Evolutionary conservation across 306 rosid genomes (phyloP), one percentile per base, ranked within the genome.

Genomic region (Lathyrus aphaca): DNA sequence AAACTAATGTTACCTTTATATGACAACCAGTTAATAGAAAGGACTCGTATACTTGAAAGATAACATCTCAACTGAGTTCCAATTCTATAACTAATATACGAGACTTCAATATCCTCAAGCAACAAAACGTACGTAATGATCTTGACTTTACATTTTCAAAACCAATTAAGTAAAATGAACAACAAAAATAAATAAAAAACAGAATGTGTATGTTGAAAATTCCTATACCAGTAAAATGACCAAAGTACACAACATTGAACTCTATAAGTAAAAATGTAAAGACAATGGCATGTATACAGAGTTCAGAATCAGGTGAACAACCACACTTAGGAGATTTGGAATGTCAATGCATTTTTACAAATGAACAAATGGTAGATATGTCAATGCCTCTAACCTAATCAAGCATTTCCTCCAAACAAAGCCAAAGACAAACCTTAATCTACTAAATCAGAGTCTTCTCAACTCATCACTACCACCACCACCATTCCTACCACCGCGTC

Each of bases 341-440:
- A 71, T 74, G 55, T 70, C 65, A 74, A 38, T 70, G 82, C 75
- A 82, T 82, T 66, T 82, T 60, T 74, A 71, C 86, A 82, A 49
- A 60, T 60, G 65, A 77, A 70, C 43, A 54, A 65, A 59, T 16
- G 45, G 37, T 38, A 71, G 62, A 78, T 82, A 71, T 70, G 16
- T n/a, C 58, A 43, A 65, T 55, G n/a, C 59, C 76, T 61, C 76
- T 68, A 29, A 56, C 62, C 62, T 64, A 56, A 67, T 30, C 37
- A 73, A 73, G 32, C 77, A 54, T 63, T 66, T 61, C 45, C 30
- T 57, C 46, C 79, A 63, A 77, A 58, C 71, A 73, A 21, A 64
- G 42, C 58, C 14, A 32, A 63, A 14, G 43, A 66, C 45, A 75
- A 37, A 72, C 62, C 74, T 72, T 67, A 77, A 73, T 68, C 77